These are phyloP conservation scores for Hanseniaspora valbyensis DNA, from an alignment of 805 yeast species.

Conservation along the genomic window DNA sequence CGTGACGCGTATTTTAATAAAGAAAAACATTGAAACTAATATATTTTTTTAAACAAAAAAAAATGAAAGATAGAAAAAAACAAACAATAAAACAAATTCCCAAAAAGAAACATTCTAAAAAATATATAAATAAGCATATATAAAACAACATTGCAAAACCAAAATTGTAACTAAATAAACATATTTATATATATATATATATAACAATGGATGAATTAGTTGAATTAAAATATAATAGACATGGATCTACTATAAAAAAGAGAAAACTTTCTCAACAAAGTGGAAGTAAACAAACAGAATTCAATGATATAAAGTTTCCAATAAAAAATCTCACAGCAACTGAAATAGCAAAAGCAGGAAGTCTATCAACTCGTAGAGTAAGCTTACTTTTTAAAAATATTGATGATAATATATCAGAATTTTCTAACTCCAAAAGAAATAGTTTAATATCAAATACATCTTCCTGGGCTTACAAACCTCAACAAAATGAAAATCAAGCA, in stretches of 20 bases:
- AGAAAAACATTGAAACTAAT: too few species aligned
- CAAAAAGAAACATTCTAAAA: too few species aligned
- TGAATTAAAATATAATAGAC: conserved; percentile 9
- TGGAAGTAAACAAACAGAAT: background rate
- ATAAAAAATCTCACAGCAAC: background rate
- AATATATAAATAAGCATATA: too few species aligned
- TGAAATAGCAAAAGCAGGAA: background rate
- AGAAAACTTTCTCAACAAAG: background rate
- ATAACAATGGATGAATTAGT: background rate
- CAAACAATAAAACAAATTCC: too few species aligned
- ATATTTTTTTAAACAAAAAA: too few species aligned
- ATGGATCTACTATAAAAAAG: conserved; percentile 7
- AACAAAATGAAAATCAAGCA: background rate
- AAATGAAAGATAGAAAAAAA: too few species aligned
- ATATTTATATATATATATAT: background rate
- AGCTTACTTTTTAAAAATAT: conserved; percentile 7
- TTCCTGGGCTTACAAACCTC: background rate
- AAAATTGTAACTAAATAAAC: too few species aligned
- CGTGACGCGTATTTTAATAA: too few species aligned
- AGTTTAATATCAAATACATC: conserved; percentile 11
- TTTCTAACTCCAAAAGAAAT: conserved; percentile 5
- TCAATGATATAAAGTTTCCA: background rate
- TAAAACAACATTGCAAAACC: background rate
- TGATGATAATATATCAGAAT: conserved; percentile 11
- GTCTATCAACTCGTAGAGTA: background rate